Evolutionary conservation across 768 basidiomycete species (phyloP), one percentile per base, ranked within the genome.

Genomic region (Candolleomyces eurysporus): DNA sequence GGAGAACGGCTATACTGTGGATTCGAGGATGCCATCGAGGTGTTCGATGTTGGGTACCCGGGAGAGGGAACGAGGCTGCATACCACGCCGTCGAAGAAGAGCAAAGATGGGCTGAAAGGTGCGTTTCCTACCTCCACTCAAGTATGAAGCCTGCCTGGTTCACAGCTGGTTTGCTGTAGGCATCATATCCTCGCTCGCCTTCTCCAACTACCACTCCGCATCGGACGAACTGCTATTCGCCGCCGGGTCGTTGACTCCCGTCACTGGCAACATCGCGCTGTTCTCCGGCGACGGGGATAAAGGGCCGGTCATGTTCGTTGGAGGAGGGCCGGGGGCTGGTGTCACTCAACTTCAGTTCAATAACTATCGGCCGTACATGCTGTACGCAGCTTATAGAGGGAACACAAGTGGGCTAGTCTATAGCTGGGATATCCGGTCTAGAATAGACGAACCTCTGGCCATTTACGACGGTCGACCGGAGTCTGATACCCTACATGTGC

Each of bases 51-150:
- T 5, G 75, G 81, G 10, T 72, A 73, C 26, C 94, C 94, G 0
- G 92, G 94, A 0, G 54, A 85, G 65, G 91, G 92, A 2, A 82
- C 79, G 0, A 82, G 95, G 2, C 65, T 94, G 3, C 80, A 76
- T 16, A 94, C 90, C 1, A 87, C 86, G 0, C 85, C 88, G 1
- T 86, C 86, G 0, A 88, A 87, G 71, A 92, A 90, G 70, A 90
- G 87, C 62, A 88, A 86, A 66, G 87, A 91, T 56, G 96, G 95
- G 0, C 79, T 97, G 49, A 96, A 94, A 82, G 96, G 95, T 89
- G 62, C 40, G 63, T 50, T 58, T 9, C n/a, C 57, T 32, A 36
- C 16, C 16, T 51, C 26, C 45, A 4, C 58, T 50, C 40, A 52
- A 10, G 26, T n/a, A 36, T 58, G 32, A 32, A 60, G 59, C 40